These are phyloP conservation scores for Syzygium syzygioides DNA, from an alignment of 441 rosid species.

Conservation along the genomic window DNA sequence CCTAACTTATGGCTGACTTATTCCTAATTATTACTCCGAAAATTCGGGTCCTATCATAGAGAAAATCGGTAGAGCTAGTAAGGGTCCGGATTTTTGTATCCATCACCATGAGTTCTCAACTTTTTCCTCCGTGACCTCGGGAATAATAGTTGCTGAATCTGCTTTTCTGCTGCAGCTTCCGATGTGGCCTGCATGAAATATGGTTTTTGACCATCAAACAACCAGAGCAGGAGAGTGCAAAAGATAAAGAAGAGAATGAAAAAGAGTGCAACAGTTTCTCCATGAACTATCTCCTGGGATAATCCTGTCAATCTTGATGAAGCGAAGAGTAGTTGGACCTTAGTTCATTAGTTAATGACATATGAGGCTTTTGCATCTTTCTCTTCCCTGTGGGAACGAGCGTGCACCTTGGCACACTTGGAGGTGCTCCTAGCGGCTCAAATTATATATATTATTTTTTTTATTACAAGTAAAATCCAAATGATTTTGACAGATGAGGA, in stretches of 20 bases:
- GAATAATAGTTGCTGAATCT: constrained; percentile 68
- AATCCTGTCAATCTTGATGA: neutral
- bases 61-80: constrained; percentile 2
- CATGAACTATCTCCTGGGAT: neutral
- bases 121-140: constrained; percentile 81
- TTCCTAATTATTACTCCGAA: neutral
- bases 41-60: neutral
- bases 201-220: neutral
- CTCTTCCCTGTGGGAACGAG: neutral
- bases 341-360: neutral
- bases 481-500: neutral
- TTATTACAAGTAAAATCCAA: neutral
- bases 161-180: constrained; percentile 77
- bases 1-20: neutral
- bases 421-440: neutral
- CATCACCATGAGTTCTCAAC: constrained; percentile 38
- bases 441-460: neutral
- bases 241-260: neutral
- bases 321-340: neutral
- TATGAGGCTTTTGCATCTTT: neutral
- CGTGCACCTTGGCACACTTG: neutral
- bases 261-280: neutral
- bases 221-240: neutral
- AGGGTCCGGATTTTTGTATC: constrained; percentile 23
- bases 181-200: constrained; percentile 44